Base-by-base conservation (phyloP, 140 eudicot genomes). In the Senecio squalidus region DNA sequence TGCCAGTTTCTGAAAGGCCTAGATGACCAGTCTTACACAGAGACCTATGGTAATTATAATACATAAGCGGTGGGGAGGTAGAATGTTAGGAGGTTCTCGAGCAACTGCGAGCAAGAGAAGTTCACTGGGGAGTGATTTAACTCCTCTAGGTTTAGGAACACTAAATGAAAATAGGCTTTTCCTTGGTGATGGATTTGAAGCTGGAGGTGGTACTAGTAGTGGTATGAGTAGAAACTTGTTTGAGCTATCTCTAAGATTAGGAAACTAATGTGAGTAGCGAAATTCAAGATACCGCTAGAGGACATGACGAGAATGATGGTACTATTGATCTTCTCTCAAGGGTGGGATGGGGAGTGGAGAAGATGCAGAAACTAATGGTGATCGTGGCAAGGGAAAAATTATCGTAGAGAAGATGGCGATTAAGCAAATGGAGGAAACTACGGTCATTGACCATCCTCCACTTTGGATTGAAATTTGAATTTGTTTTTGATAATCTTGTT, bases 321-420 rank as follows among this genome's bases (percentile, higher is more conserved):
- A 68, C 67, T 18, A 27, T 58, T 47, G 60, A 68, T 68, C 74
- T 68, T 58, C 34, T 68, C 1, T 68, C 74, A 4, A 41, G 43
- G 3, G 17, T 34, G 67, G 74, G 26, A 48, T 15, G 67, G 11
- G 22, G 20, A 46, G 16, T 2, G 29, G 23, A 57, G 56, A 30
- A 55, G 50, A 56, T 56, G 66, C 9, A 3, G 30, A 47, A 40
- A 44, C 6, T 21, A 20, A 67, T 34, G 56, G 31, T 27, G 49
- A 38, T n/a, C 13, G 24, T 31, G 58, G 66, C 24, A 17, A 58
- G 8, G 16, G 10, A 14, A 30, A 30, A 26, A 16, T 10, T 47
- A 13, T 39, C 60, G 17, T 30, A 24, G 14, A 40, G 45, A 53
- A 27, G 46, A 64, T 18, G 55, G 34, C 7, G 17, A 9, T 38